Percentiles rank a stretch among this genome's conserved stretches.
Evolutionary conservation across 116 monocot species (phyloP).

Genomic region (Papilionanthe hybrid): DNA sequence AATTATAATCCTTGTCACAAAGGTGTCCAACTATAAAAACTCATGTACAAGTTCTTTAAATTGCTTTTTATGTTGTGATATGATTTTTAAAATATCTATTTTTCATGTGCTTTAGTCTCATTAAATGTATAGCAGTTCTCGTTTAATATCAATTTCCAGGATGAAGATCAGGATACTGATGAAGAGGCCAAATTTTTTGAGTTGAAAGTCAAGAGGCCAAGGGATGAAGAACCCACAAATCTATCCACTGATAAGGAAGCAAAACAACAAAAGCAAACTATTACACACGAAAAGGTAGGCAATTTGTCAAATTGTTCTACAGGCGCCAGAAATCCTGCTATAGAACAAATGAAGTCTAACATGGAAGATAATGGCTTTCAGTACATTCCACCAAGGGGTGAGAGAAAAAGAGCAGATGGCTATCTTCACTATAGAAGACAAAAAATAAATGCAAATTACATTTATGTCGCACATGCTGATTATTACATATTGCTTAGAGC

Average conservation of each 20-base stretch:
- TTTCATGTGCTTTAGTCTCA: no score
- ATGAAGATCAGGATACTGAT: not conserved
- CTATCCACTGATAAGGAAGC: conserved; percentile 1
- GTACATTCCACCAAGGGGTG: conserved; percentile 46
- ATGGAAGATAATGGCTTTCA: conserved; percentile 76
- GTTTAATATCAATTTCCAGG: conserved; percentile 6
- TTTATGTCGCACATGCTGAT: conserved; percentile 71
- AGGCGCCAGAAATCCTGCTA: not conserved
- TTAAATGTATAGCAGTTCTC: no score
- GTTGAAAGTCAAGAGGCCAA: conserved; percentile 10
- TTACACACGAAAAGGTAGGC: not conserved
- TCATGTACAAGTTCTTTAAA: no score
- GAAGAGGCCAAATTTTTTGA: not conserved
- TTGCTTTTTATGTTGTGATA: no score
- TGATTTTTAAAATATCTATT: no score
- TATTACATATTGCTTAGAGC: conserved; percentile 73
- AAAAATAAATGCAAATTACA: conserved; percentile 23
- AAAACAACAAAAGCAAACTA: not conserved
- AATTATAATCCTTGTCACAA: no score
- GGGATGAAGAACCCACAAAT: conserved; percentile 9
- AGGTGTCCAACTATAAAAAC: no score
- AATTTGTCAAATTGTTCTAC: not conserved
- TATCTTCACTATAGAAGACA: conserved; percentile 57
- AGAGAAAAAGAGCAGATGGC: conserved; percentile 9
- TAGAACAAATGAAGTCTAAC: conserved; percentile 37